A percentile compares a stretch with the other conserved stretches of the same genome.
These are phyloP conservation scores for Pyrus hybrid DNA, from an alignment of 331 rosid species.

Conservation along the genomic window DNA sequence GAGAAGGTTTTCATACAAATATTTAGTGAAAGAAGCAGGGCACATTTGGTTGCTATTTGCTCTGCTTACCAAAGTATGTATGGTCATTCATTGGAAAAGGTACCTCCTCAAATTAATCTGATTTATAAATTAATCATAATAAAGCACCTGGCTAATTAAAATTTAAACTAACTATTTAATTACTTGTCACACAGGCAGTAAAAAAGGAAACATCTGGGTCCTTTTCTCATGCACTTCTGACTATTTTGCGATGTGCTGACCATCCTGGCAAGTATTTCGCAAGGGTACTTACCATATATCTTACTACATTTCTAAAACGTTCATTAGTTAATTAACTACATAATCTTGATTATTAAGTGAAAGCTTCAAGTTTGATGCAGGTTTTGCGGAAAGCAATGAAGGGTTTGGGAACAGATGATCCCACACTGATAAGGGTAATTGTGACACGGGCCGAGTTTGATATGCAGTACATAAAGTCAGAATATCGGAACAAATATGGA, in stretches of 20 bases:
- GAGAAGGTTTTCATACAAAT: conserved; percentile 49
- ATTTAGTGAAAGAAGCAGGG: conserved; percentile 56
- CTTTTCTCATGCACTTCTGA: conserved; percentile 43
- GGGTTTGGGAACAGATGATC: conserved; percentile 72
- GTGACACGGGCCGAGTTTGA: conserved; percentile 72
- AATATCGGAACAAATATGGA: conserved; percentile 40
- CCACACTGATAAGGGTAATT: conserved; percentile 39
- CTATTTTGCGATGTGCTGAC: conserved; percentile 48
- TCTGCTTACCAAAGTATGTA: conserved; percentile 27
- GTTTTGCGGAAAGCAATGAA: conserved; percentile 57
- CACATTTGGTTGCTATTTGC: conserved; percentile 51
- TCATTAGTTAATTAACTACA: too few relatives aligned
- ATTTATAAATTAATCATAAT: neutral
- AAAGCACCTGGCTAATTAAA: neutral
- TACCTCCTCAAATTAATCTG: neutral
- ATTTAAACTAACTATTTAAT: neutral
- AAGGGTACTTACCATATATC: conserved; percentile 32
- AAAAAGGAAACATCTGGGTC: conserved; percentile 53
- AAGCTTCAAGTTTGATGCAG: conserved; percentile 18
- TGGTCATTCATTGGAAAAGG: conserved; percentile 51
- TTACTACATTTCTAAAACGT: neutral
- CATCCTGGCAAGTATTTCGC: conserved; percentile 56
- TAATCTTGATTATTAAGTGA: neutral
- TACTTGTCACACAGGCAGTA: conserved; percentile 28
- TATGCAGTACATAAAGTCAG: conserved; percentile 54